Base-by-base conservation (phyloP, 2,329 filamentous ascomycete species). In the Parastagonospora nodorum region DNA sequence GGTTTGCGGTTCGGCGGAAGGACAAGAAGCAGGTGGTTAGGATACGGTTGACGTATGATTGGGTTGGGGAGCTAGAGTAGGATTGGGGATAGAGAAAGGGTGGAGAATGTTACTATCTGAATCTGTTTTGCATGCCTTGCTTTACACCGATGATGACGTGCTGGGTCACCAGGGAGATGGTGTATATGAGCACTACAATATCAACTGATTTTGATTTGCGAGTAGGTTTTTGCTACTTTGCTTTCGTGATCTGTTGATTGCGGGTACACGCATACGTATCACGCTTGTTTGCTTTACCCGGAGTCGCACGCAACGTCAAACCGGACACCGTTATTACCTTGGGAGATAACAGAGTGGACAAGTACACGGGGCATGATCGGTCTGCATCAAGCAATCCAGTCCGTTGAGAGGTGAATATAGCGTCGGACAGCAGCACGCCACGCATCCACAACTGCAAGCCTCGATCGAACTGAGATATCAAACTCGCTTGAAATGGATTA, bases 21-120 rank as follows among this genome's bases (percentile, higher is more conserved):
- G 61, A 63, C 14, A 63, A 63, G 41, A 57, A 68, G 38, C 60
- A 71, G 45, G 64, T 61, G 16, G 56, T 62, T 10, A 63, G 61
- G 52, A 56, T 68, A 15, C 60, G 59, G 41, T 45, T 75, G 48
- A 65, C 69, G n/a, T 74, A 75, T 50, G 71, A 72, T 39, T 75
- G 64, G 55, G 35, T 49, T 30, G 69, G 66, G 14, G 54, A 65
- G 45, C 39, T 49, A 6, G 40, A 39, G 16, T 48, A 36, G 31
- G 29, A 24, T 24, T 24, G 19, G 19, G 19, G 19, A 24, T 24
- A 24, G 19, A 24, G 19, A 24, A 24, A 24, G 19, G 19, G 19
- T 24, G 19, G 19, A 24, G 19, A 24, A 24, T 24, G 41, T 27
- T 27, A 19, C 29, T 33, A n/a, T 31, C 10, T 28, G 19, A 7